A percentile compares a stretch with the other conserved stretches of the same genome.
Evolutionary conservation across 2,329 filamentous ascomycete genomes (phyloP).

Genomic region (Penicillium sp.): DNA sequence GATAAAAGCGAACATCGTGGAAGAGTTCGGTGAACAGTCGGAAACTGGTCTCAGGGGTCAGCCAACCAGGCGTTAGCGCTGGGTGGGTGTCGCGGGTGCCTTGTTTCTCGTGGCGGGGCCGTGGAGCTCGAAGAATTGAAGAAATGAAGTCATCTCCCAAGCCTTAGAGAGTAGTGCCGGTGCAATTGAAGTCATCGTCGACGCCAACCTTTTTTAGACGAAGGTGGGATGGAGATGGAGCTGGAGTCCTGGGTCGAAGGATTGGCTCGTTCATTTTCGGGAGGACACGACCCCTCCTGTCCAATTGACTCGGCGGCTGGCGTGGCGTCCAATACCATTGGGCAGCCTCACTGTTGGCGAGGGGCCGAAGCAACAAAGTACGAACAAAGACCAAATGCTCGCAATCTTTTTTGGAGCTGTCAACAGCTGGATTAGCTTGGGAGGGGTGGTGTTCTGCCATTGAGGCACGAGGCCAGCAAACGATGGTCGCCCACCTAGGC

Average conservation of each 20-base stretch:
- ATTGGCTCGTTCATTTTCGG: neutral
- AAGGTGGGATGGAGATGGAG: neutral
- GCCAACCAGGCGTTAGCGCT: neutral
- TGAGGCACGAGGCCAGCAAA: neutral
- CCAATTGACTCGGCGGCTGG: neutral
- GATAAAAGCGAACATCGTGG: neutral
- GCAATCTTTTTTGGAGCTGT: neutral
- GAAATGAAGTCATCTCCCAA: slow-evolving; percentile 3
- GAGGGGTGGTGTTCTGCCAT: neutral
- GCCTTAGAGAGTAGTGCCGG: neutral
- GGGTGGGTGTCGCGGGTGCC: neutral
- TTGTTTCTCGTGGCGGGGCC: slow-evolving; percentile 1
- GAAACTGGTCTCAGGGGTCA: neutral
- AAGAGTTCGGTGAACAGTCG: neutral
- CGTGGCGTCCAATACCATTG: slow-evolving; percentile 1
- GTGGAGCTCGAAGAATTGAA: neutral
- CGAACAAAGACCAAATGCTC: neutral
- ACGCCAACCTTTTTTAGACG: neutral
- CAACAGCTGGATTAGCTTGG: neutral
- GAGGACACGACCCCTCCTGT: neutral
- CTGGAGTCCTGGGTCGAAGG: neutral
- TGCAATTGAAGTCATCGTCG: slow-evolving; percentile 2
- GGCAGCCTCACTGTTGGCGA: neutral
- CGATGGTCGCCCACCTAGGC: neutral
- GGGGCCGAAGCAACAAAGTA: neutral